These are phyloP conservation scores for Pseudocercospora fijiensis DNA, from an alignment of 2,329 filamentous ascomycete species.

Conservation along the genomic window DNA sequence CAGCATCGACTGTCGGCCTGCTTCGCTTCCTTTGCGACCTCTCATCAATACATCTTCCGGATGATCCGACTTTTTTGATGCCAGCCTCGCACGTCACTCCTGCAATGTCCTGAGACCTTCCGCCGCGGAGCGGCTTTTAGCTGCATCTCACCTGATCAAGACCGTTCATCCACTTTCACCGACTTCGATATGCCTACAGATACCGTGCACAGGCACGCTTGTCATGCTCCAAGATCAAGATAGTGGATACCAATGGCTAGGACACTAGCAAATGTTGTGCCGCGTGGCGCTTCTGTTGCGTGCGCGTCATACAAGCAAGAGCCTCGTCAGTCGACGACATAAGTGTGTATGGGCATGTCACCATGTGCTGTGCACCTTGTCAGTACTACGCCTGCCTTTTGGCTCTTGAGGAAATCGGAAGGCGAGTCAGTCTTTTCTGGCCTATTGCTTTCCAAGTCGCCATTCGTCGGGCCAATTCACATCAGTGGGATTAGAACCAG, in stretches of 20 bases:
- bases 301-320: background rate
- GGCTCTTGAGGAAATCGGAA: background rate
- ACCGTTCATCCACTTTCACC: background rate
- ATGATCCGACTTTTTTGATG: background rate
- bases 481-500: background rate
- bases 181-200: background rate
- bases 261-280: background rate
- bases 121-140: background rate
- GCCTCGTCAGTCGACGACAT: background rate
- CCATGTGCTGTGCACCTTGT: background rate
- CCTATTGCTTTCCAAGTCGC: background rate
- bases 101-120: background rate
- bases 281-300: background rate
- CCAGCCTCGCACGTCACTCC: conserved; percentile 1
- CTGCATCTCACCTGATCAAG: background rate
- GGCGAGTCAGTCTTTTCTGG: background rate
- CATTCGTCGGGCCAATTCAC: background rate
- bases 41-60: background rate
- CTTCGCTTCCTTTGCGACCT: background rate
- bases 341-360: background rate
- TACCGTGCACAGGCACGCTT: background rate
- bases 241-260: background rate
- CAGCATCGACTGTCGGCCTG: background rate
- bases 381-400: background rate
- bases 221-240: background rate